phyloP scores from a whole-genome alignment of 768 basidiomycete species.

The Suillus brevipes region DNA sequence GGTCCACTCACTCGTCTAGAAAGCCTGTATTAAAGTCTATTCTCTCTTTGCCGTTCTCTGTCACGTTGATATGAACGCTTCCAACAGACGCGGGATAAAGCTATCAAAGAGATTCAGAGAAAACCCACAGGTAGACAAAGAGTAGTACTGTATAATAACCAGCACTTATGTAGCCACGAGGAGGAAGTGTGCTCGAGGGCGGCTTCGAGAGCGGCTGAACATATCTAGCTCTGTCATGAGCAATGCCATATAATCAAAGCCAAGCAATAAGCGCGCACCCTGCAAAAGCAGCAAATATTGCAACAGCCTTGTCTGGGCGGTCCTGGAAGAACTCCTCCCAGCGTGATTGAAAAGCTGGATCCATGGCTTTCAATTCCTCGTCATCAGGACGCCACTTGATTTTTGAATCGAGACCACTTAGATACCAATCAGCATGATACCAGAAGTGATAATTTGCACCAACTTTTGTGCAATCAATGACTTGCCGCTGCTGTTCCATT shows the following conservation, averaged over 20 bases:
- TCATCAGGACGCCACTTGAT: conserved; percentile 55
- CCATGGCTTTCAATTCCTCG: conserved; percentile 50
- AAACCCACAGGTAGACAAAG: background rate
- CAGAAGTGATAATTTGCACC: conserved; percentile 10
- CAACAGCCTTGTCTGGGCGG: conserved; percentile 56
- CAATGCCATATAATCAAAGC: too few relatives aligned
- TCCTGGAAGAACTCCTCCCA: conserved; percentile 54
- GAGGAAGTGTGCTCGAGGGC: background rate
- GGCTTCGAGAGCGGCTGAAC: background rate
- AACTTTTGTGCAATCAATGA: conserved; percentile 57
- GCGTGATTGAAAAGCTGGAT: conserved; percentile 44
- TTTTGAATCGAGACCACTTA: conserved; percentile 54
- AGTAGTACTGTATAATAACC: conserved; percentile 33
- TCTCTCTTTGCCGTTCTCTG: conserved; percentile 38
- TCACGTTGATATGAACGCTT: conserved; percentile 48
- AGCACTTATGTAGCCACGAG: conserved; percentile 16
- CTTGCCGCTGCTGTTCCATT: conserved; percentile 37
- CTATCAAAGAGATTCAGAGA: conserved; percentile 10
- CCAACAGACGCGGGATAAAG: conserved; percentile 49
- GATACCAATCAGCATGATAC: background rate
- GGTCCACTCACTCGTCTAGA: conserved; percentile 40
- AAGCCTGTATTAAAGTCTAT: conserved; percentile 48
- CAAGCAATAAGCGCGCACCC: conserved; percentile 30
- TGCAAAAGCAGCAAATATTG: conserved; percentile 43
- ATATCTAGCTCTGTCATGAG: background rate